phyloP scores from a whole-genome alignment of 2,329 filamentous ascomycete species.

The Calonectria hawksworthii region DNA sequence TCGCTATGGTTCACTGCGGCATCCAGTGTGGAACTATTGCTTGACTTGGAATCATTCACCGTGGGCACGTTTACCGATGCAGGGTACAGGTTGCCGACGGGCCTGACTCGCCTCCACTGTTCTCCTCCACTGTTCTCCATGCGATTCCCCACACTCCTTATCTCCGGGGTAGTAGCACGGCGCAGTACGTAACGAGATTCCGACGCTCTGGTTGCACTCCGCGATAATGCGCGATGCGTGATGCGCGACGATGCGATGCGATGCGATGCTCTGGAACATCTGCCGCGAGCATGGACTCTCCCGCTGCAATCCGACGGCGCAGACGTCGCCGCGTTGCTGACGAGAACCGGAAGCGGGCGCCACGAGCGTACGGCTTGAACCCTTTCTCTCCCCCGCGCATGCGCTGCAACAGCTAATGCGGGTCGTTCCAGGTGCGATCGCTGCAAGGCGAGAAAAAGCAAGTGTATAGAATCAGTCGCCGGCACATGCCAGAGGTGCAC shows the following conservation, averaged over 20 bases:
- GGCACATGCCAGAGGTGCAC: slow-evolving; percentile 49
- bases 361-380: slow-evolving; percentile 40
- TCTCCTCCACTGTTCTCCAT: background rate
- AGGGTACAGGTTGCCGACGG: slow-evolving; percentile 19
- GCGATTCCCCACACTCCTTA: slow-evolving; percentile 24
- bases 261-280: background rate
- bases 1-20: background rate
- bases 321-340: slow-evolving; percentile 46
- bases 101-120: background rate
- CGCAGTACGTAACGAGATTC: slow-evolving; percentile 16
- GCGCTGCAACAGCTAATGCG: slow-evolving; percentile 6
- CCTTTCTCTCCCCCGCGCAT: background rate
- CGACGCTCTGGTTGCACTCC: slow-evolving; percentile 14
- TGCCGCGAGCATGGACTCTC: slow-evolving; percentile 19
- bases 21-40: background rate
- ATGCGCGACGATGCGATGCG: slow-evolving; percentile 1
- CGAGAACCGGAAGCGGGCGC: slow-evolving; percentile 51
- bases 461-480: slow-evolving; percentile 47
- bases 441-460: slow-evolving; percentile 53
- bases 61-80: slow-evolving; percentile 13
- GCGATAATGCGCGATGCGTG: background rate
- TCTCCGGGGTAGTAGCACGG: slow-evolving; percentile 13
- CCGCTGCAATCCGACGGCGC: slow-evolving; percentile 26
- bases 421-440: slow-evolving; percentile 42
- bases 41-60: background rate